Base-by-base conservation (phyloP, 805 yeast genomes). In the Zygotorulaspora florentina region DNA sequence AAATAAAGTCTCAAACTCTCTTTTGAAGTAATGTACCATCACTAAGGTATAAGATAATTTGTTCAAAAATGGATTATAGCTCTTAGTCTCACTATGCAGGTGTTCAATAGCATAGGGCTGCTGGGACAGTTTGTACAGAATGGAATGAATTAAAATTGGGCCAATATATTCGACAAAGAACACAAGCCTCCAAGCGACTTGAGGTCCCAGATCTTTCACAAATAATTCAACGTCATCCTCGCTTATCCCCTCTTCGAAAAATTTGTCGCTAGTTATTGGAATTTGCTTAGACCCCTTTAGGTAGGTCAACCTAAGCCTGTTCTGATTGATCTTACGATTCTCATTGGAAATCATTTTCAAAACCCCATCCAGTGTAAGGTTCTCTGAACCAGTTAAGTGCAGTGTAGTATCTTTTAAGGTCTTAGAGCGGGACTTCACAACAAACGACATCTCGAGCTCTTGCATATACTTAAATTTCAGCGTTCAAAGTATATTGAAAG, bases 131-230 rank as follows among this genome's bases (percentile, higher is more conserved):
- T 65, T 73, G 63, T 80, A 91, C 44, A 85, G 70, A 13, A 87
- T 45, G 1, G 87, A 77, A 65, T 90, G 96, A 58, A 91, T 74
- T 34, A 90, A 38, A 46, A 93, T 70, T 8, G 99, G 99, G 2
- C 98, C 98, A 13, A 86, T 56, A 64, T 93, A 93, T 69, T 93
- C 99, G 52, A 87, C 70, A 42, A 87, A 56, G 61, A 82, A 93
- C n/a, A 91, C 98, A 2, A 88, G 76, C 68, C 85, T 78, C 96
- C 97, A 93, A 3, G 83, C 81, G 47, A 93, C 79, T 68, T 93
- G 99, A 0, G 90, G 89, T 16, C 99, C 99, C 50, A 91, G 72
- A 61, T 91, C 99, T 65, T 91, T 90, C 45, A 85, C 85, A 52
- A 69, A 77, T 11, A 89, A 70, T 11, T 68, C 72, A 18, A 72